A percentile compares a stretch with the other conserved stretches of the same genome.
phyloP scores from a whole-genome alignment of 305 asterid genomes.

The Fraxinus nigra region DNA sequence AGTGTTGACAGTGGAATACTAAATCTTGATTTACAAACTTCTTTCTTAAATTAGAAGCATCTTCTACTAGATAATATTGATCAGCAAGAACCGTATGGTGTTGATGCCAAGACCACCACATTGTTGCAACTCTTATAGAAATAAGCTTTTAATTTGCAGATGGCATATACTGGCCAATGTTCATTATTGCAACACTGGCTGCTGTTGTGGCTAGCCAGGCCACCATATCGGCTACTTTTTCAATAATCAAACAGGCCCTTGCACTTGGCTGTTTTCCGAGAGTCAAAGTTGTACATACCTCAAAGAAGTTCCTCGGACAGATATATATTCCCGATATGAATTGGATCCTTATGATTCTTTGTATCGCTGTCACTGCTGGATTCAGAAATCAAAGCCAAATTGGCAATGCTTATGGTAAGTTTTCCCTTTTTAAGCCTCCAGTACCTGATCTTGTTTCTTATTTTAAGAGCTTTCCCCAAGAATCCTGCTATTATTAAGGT shows the following conservation, averaged over 20 bases:
- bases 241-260: constrained; percentile 91
- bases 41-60: not conserved
- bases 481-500: not conserved
- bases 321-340: constrained; percentile 90
- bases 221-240: constrained; percentile 87
- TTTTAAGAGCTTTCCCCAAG: not conserved
- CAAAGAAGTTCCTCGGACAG: constrained; percentile 90
- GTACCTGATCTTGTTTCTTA: not conserved
- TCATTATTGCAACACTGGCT: constrained; percentile 85
- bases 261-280: constrained; percentile 97
- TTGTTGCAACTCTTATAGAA: not conserved
- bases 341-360: constrained; percentile 95
- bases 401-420: constrained; percentile 92
- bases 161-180: constrained; percentile 85
- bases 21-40: not conserved
- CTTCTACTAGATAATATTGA: not conserved
- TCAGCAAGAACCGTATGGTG: not conserved
- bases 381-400: constrained; percentile 93
- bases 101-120: not conserved
- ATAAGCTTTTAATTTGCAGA: constrained; percentile 43
- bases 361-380: constrained; percentile 96
- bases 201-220: constrained; percentile 98
- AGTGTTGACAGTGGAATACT: not conserved
- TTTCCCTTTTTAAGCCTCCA: not conserved
- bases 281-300: constrained; percentile 93